Conservation (phyloP, 179 eudicot species). For the Gypsophila paniculata region DNA sequence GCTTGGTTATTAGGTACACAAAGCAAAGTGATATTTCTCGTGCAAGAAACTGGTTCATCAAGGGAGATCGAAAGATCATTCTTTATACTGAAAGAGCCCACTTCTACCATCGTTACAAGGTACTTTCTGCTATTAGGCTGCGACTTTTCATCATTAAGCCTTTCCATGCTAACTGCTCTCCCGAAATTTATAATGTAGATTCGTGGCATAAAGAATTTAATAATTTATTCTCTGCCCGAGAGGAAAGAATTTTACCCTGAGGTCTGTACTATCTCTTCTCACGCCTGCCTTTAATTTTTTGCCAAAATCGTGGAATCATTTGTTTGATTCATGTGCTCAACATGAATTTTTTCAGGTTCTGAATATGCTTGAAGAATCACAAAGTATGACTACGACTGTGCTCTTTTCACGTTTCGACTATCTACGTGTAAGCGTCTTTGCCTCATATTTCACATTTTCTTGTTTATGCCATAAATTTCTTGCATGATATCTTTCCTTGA, state of each 20-base stretch:
- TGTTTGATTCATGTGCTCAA: not conserved
- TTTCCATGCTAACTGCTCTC: not conserved
- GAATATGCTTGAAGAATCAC: conserved; percentile 80
- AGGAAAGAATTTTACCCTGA: conserved; percentile 95
- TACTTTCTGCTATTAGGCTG: conserved; percentile 18
- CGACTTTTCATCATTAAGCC: not conserved
- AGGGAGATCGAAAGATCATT: conserved; percentile 73
- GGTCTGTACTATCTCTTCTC: conserved; percentile 37
- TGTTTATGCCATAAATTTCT: not conserved
- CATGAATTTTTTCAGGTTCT: conserved; percentile 48
- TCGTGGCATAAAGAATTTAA: conserved; percentile 77
- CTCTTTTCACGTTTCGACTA: conserved; percentile 70
- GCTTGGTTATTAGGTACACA: conserved; percentile 49
- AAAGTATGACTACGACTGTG: conserved; percentile 62
- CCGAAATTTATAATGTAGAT: conserved; percentile 40
- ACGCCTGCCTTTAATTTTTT: not conserved
- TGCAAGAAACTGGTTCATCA: conserved; percentile 70
- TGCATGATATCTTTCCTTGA: not conserved
- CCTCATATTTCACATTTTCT: not conserved
- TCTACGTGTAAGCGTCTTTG: conserved; percentile 56
- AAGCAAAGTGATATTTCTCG: conserved; percentile 76
- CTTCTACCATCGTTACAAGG: conserved; percentile 97
- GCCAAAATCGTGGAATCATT: not conserved
- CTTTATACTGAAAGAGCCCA: conserved; percentile 95
- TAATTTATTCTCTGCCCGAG: conserved; percentile 89